These are phyloP conservation scores for Tetrastigma voinierianum DNA, from an alignment of 164 flowering plant genomes.

Conservation along the genomic window DNA sequence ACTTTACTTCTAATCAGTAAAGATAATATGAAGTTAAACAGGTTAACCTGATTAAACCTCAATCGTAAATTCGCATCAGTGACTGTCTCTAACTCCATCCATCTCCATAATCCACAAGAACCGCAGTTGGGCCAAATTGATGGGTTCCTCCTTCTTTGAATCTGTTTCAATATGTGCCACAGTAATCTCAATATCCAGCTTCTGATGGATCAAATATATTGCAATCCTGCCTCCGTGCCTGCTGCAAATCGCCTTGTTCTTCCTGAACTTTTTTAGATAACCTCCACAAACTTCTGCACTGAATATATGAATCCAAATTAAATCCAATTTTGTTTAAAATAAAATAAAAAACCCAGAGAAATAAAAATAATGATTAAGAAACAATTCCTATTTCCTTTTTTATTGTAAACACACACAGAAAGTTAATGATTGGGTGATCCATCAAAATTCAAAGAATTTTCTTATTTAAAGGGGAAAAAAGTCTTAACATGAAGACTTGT, in stretches of 20 bases:
- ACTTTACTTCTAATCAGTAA: background rate
- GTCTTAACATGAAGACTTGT: no score
- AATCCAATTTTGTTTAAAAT: no score
- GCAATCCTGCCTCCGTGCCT: slow-evolving; percentile 79
- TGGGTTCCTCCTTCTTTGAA: slow-evolving; percentile 77
- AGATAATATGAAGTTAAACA: background rate
- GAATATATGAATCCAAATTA: no score
- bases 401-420: no score
- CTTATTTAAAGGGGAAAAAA: no score
- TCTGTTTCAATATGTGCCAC: slow-evolving; percentile 61
- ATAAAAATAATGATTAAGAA: no score
- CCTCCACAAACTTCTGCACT: slow-evolving; percentile 63
- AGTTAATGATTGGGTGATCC: no score
- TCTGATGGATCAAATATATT: slow-evolving; percentile 51
- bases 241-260: slow-evolving; percentile 59
- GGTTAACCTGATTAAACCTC: background rate
- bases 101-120: slow-evolving; percentile 61
- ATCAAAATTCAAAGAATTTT: no score
- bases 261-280: slow-evolving; percentile 52
- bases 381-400: no score
- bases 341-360: no score
- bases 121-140: slow-evolving; percentile 63
- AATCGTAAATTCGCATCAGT: slow-evolving; percentile 32
- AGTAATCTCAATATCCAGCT: slow-evolving; percentile 27
- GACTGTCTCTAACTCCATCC: slow-evolving; percentile 78